phyloP scores from a whole-genome alignment of 2,329 filamentous ascomycete species.

The Neopestalotiopsis clavispora region DNA sequence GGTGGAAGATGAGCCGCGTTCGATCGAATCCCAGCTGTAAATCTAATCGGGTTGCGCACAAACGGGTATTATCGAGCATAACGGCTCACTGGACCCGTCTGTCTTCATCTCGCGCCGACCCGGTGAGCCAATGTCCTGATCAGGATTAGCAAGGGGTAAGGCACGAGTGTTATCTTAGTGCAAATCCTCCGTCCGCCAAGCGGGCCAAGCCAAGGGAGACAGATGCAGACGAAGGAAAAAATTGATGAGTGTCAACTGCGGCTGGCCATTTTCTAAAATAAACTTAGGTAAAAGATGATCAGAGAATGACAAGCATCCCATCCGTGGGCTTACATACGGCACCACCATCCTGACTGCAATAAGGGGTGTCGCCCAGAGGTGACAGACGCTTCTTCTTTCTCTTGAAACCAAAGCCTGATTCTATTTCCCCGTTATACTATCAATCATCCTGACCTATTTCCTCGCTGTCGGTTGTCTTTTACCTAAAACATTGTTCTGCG shows the following conservation, averaged over 20 bases:
- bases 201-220: not conserved
- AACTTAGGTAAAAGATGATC: slow-evolving; percentile 17
- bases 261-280: slow-evolving; percentile 16
- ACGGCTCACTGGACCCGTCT: not conserved
- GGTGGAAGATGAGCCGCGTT: not conserved
- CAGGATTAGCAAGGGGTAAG: slow-evolving; percentile 13
- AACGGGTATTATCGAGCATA: slow-evolving; percentile 5
- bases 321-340: slow-evolving; percentile 6
- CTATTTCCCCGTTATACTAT: not conserved
- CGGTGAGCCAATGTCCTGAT: slow-evolving; percentile 14
- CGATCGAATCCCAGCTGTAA: slow-evolving; percentile 12
- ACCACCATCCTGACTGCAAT: slow-evolving; percentile 14
- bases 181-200: slow-evolving; percentile 8
- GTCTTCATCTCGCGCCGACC: slow-evolving; percentile 15
- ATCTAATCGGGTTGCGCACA: slow-evolving; percentile 4
- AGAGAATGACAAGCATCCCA: slow-evolving; percentile 17
- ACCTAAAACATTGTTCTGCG: not conserved
- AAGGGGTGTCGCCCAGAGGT: slow-evolving; percentile 8
- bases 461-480: not conserved
- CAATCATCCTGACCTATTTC: not conserved
- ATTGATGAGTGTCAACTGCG: slow-evolving; percentile 13
- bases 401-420: not conserved
- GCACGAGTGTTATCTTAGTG: slow-evolving; percentile 7
- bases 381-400: not conserved
- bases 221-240: not conserved